Evolutionary conservation across 2,329 filamentous ascomycete genomes (phyloP).

Genomic region (Microdochium trichocladiopsis): DNA sequence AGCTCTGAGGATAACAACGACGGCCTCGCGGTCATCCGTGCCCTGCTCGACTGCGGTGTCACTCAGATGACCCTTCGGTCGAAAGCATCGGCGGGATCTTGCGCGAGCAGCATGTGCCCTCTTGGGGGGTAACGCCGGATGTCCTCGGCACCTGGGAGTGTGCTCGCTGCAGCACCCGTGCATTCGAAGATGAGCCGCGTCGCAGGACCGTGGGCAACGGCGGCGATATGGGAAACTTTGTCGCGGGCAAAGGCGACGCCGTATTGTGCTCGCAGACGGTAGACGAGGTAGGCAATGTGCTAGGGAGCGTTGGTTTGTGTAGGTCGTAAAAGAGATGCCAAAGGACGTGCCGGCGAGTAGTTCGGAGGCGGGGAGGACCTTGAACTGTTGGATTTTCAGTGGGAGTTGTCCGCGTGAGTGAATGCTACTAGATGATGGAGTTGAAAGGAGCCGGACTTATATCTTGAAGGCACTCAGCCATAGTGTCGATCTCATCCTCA

Average conservation of each 20-base stretch:
- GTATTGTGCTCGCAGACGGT: background rate
- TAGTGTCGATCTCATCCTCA: background rate
- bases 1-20: no score
- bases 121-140: no score
- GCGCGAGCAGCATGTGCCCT: no score
- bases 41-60: no score
- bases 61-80: no score
- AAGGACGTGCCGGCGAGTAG: background rate
- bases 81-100: no score
- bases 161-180: no score
- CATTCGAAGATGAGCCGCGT: background rate
- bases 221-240: background rate
- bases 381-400: no score
- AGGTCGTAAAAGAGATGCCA: background rate
- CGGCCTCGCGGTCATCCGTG: no score
- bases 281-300: background rate
- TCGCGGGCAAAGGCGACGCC: background rate
- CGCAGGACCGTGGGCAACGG: background rate
- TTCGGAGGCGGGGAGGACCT: background rate
- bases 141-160: no score
- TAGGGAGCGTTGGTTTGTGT: background rate
- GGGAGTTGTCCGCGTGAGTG: no score
- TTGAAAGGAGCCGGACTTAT: background rate
- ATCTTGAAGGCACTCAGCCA: background rate
- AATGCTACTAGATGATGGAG: no score